Base-by-base conservation (phyloP, 2,329 filamentous ascomycete species). In the Penicillium sp. region DNA sequence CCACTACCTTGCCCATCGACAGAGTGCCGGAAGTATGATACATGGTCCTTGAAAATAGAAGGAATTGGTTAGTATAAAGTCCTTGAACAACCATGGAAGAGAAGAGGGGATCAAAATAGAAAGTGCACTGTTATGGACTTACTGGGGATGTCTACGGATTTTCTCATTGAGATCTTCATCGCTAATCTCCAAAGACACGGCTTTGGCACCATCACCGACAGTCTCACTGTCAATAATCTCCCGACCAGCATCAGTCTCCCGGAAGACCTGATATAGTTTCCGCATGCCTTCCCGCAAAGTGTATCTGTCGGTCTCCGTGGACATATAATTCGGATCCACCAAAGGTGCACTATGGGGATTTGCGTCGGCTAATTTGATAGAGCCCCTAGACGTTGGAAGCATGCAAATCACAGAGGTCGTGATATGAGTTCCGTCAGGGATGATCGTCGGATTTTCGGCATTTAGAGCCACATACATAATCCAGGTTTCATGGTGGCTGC, bases 391-490 rank as follows among this genome's bases (percentile, higher is more conserved):
- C 0, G 59, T 61, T 9, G 57, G 42, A 3, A 47, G 21, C 20
- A 61, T 38, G 28, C 51, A 48, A 23, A 61, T 42, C 5, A 57
- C 52, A 9, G 49, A 38, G 2, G 55, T 61, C 40, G 33, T 56
- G 18, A 62, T 55, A 45, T 59, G 55, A 8, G 47, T 58, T 7
- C 59, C 57, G 21, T 62, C 56, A 5, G 40, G 50, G 20, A 46
- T 16, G 8, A 46, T n/a, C 11, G 40, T 24, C 12, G 18, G 18
- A 24, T 24, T 46, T 18, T 38, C 50, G 16, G 50, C 24, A 16
- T 53, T 46, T 16, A 30, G 24, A 46, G 50, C 50, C 11, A 53
- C 40, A 46, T 53, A 53, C 40, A 53, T 53, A 24, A 46, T 53
- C 42, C 40, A 53, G 26, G 26, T 53, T 46, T 53, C 26, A 53